These are phyloP conservation scores for Penicillium desertorum DNA, from an alignment of 495 filamentous ascomycete genomes.

Conservation along the genomic window DNA sequence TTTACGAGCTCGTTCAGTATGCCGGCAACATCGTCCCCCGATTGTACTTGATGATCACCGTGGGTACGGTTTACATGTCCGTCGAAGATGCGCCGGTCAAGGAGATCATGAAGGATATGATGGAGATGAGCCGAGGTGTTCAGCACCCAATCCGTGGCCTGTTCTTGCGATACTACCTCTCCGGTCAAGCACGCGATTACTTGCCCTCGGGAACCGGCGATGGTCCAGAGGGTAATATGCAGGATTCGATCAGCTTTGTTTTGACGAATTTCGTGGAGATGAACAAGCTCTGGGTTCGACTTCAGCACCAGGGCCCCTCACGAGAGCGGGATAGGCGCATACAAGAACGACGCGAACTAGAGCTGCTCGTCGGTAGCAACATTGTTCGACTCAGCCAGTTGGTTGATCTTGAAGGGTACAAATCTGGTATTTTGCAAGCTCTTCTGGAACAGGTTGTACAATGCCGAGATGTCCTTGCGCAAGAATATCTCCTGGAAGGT, in stretches of 20 bases:
- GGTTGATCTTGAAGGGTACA: constrained; percentile 91
- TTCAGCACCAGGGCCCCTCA: constrained; percentile 97
- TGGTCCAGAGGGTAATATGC: constrained; percentile 91
- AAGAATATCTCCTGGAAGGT: constrained; percentile 95
- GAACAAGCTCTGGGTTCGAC: constrained; percentile 98
- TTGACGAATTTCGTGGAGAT: constrained; percentile 99
- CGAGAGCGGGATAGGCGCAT: constrained; percentile 89
- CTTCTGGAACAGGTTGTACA: constrained; percentile 96
- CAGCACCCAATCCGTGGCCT: constrained; percentile 94
- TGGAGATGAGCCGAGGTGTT: constrained; percentile 99
- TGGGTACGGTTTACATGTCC: constrained; percentile 98
- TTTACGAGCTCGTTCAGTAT: constrained; percentile 99
- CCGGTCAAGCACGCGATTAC: constrained; percentile 87
- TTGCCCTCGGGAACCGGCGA: constrained; percentile 79
- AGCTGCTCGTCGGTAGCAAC: constrained; percentile 93
- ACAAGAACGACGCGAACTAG: constrained; percentile 91
- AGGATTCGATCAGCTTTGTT: constrained; percentile 96
- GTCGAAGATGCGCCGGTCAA: constrained; percentile 98
- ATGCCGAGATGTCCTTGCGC: constrained; percentile 92
- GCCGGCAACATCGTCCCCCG: constrained; percentile 96
- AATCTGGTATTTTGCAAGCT: constrained; percentile 82
- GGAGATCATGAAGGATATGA: constrained; percentile 99
- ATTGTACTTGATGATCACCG: constrained; percentile 97
- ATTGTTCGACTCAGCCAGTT: constrained; percentile 92
- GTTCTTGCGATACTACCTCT: constrained; percentile 93